Base-by-base conservation (phyloP, 495 filamentous ascomycete genomes). In the Hypoxylon lienhwacheense region DNA sequence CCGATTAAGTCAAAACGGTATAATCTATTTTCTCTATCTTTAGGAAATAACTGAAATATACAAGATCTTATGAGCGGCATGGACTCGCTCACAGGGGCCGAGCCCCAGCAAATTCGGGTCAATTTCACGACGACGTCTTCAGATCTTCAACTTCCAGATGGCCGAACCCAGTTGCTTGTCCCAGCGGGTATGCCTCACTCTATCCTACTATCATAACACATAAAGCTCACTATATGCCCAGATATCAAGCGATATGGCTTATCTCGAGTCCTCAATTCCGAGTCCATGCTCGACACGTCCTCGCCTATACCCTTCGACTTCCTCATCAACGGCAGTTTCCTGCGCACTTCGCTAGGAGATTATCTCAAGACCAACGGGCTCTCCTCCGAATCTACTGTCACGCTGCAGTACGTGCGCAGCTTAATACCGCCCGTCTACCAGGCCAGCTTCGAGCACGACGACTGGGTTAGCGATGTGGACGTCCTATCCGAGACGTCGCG, bases 391-490 rank as follows among this genome's bases (percentile, higher is more conserved):
- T 85, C 85, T 6, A 89, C 85, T 2, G 72, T 98, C 21, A 86
- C 85, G 24, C 80, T 98, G 34, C 91, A 97, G 76, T 98, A 97
- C 74, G 89, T 96, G 5, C 85, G 90, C 51, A 91, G 90, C 44
- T 73, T 95, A 43, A 85, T 96, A 66, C 93, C 93, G 0, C 95
- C 93, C 15, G 73, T 86, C 8, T 88, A 90, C 67, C 82, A 91
- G 32, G 83, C 91, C 4, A 89, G 86, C 46, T 97, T 95, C 70
- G 83, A 96, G 73, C 91, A 97, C 66, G 91, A 97, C 63, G 92
- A 97, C 64, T 98, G 93, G 93, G 87, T 98, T 24, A 87, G 86
- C 67, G 78, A 82, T n/a, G 86, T 96, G n/a, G 89, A 96, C 63
- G 83, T 95, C 3, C 79, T 92, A 14, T 91, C 88, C 0, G 67